These are phyloP conservation scores for Mucor saturninus DNA, from an alignment of 371 early-diverging fungal species.

Conservation along the genomic window DNA sequence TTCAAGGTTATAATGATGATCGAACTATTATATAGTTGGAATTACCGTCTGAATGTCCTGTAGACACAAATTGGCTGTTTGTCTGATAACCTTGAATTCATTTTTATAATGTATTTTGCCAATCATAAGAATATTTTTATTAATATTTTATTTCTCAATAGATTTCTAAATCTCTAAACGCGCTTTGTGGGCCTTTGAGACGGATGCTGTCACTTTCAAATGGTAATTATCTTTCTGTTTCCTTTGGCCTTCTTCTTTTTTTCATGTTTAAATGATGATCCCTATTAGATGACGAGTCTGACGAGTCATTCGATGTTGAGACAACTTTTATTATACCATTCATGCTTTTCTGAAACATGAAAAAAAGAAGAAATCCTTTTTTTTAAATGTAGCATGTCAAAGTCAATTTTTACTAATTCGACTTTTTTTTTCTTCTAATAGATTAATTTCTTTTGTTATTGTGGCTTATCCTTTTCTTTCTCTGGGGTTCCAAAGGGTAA, in stretches of 20 bases:
- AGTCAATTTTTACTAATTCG: constrained; percentile 7
- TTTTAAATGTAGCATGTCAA: constrained; percentile 10
- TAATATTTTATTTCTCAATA: not conserved
- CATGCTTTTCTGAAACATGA: constrained; percentile 56
- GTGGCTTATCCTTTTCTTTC: not conserved
- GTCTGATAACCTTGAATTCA: constrained; percentile 32
- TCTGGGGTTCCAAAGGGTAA: not conserved
- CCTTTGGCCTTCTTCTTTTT: not conserved
- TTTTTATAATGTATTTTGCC: not conserved
- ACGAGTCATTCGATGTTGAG: constrained; percentile 73
- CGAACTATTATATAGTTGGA: constrained; percentile 50
- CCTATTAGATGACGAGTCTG: constrained; percentile 75
- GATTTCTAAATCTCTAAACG: not conserved
- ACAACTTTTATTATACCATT: constrained; percentile 64
- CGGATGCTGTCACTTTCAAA: not conserved
- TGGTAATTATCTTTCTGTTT: constrained; percentile 11
- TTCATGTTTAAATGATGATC: constrained; percentile 49
- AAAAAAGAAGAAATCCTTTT: constrained; percentile 15
- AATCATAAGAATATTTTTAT: not conserved
- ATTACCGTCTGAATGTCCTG: constrained; percentile 55
- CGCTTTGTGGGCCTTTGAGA: too few species aligned
- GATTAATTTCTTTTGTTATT: not conserved
- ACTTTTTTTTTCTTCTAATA: constrained; percentile 9
- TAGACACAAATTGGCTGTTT: constrained; percentile 53
- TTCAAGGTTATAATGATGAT: constrained; percentile 43